These are phyloP conservation scores for Zygosaccharomyces lentus DNA, from an alignment of 805 yeast genomes.

Conservation along the genomic window DNA sequence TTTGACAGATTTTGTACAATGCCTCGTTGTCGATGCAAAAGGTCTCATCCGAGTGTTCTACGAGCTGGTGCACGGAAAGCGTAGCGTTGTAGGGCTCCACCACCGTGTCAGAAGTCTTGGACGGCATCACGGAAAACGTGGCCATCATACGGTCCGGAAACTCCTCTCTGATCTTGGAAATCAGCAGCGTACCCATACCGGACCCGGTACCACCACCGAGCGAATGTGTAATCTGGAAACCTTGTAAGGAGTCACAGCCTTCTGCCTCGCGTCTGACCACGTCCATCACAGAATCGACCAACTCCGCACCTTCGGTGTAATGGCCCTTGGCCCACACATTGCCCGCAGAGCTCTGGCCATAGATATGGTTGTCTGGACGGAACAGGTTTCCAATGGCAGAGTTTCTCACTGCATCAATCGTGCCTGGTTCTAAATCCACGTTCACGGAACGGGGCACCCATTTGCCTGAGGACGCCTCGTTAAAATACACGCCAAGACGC, in stretches of 20 bases:
- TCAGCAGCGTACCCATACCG: conserved; percentile 89
- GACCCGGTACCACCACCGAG: conserved; percentile 95
- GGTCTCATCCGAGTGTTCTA: conserved; percentile 87
- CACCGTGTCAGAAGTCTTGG: conserved; percentile 87
- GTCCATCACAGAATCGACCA: conserved; percentile 84
- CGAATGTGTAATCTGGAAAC: conserved; percentile 85
- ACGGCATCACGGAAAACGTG: conserved; percentile 88
- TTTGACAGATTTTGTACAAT: conserved; percentile 81
- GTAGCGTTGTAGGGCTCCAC: conserved; percentile 95
- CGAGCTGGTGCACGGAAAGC: conserved; percentile 83
- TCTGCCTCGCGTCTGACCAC: conserved; percentile 92
- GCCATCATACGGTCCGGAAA: conserved; percentile 96
- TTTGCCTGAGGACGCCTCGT: conserved; percentile 81
- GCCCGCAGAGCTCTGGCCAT: conserved; percentile 90
- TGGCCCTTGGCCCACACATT: conserved; percentile 97
- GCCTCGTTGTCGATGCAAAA: conserved; percentile 96
- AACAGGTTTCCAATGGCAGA: conserved; percentile 80
- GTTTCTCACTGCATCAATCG: conserved; percentile 77
- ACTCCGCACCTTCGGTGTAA: conserved; percentile 94
- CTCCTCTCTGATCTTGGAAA: conserved; percentile 84
- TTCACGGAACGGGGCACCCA: conserved; percentile 92
- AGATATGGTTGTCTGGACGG: conserved; percentile 88
- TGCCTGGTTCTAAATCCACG: conserved; percentile 92
- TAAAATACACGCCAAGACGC: conserved; percentile 77
- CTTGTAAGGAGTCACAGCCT: conserved; percentile 87